Conservation (phyloP, 1,284 basidiomycete genomes). For the Cutaneotrichosporon sp. region DNA sequence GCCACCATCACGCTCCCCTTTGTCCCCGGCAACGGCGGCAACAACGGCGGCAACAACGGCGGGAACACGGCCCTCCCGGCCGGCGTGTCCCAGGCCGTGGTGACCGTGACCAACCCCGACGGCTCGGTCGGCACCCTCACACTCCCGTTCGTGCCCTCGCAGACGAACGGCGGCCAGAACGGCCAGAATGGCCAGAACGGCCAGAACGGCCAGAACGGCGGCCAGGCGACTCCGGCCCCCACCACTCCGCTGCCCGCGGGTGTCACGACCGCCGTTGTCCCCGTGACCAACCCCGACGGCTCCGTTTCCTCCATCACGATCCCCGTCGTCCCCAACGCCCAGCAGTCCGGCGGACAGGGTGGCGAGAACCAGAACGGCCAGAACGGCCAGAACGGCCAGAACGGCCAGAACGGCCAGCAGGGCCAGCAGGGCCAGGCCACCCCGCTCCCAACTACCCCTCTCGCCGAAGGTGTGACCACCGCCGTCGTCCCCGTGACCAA, state of each 20-base stretch:
- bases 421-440: not conserved
- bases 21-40: not conserved
- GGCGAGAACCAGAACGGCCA: not conserved
- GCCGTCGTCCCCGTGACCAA: slow-evolving; percentile 1
- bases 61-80: not conserved
- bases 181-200: not conserved
- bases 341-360: not conserved
- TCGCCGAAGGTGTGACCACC: not conserved
- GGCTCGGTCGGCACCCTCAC: not conserved
- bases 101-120: not conserved
- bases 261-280: not conserved
- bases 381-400: not conserved
- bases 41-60: not conserved
- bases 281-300: not conserved
- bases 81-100: not conserved
- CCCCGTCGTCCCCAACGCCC: not conserved
- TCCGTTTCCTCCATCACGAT: not conserved
- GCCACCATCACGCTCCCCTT: not conserved
- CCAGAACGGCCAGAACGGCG: not conserved
- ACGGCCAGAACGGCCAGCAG: not conserved
- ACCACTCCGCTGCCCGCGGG: not conserved
- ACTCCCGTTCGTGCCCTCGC: not conserved
- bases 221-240: not conserved
- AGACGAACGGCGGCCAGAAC: not conserved
- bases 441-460: not conserved